A percentile compares a stretch with the other conserved stretches of the same genome.
phyloP scores from a whole-genome alignment of 371 early-diverging fungal species.

The Rhizopus sp. region DNA sequence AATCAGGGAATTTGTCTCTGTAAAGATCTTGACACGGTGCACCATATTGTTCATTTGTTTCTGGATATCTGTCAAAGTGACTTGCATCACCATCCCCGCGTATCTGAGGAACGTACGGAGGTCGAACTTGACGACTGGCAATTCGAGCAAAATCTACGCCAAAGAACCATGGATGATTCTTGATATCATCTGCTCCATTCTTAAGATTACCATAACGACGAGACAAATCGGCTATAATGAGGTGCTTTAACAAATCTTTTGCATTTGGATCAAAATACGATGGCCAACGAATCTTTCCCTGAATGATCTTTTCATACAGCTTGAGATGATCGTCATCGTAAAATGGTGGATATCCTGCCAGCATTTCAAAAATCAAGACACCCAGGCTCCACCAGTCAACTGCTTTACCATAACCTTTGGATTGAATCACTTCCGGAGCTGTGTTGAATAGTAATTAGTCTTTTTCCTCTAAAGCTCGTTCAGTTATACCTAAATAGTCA shows the following conservation, averaged over 20 bases:
- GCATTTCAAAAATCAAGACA: constrained; percentile 94
- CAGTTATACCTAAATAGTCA: constrained; percentile 77
- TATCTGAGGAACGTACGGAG: constrained; percentile 90
- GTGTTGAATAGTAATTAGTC: neutral
- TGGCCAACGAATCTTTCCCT: constrained; percentile 87
- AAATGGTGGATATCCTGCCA: constrained; percentile 84
- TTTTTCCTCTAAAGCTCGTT: too few relatives aligned
- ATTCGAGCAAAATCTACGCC: constrained; percentile 92
- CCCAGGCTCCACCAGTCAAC: constrained; percentile 99
- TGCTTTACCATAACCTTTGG: constrained; percentile 91
- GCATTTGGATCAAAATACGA: constrained; percentile 87
- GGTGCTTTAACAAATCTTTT: constrained; percentile 87
- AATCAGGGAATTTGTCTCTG: constrained; percentile 27
- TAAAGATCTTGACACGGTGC: constrained; percentile 14
- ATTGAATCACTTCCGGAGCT: constrained; percentile 96
- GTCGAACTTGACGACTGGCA: constrained; percentile 71
- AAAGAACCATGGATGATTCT: constrained; percentile 94
- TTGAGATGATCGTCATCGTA: constrained; percentile 96
- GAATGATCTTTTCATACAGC: constrained; percentile 94
- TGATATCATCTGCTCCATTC: constrained; percentile 90
- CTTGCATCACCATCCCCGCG: constrained; percentile 90
- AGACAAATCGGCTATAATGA: constrained; percentile 86
- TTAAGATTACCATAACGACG: constrained; percentile 92
- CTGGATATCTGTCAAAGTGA: constrained; percentile 94
- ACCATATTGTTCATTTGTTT: constrained; percentile 73